Base-by-base conservation (phyloP, 2,329 filamentous ascomycete genomes). In the Epicoccum sorghinum region DNA sequence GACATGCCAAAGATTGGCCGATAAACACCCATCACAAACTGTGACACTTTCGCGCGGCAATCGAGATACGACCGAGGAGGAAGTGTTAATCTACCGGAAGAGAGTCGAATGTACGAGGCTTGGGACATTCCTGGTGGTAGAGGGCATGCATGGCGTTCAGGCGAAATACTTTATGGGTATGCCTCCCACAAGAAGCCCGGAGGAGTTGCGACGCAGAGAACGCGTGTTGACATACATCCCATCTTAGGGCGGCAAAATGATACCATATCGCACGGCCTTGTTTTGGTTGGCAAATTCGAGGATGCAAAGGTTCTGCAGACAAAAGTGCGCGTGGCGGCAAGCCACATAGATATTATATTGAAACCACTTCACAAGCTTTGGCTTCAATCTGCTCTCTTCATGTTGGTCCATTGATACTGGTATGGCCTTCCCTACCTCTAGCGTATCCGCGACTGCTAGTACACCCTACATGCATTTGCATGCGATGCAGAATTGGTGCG, bases 1-100 rank as follows among this genome's bases (percentile, higher is more conserved):
- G 70, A 71, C 38, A 66, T 71, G 7, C 65, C 68, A 48, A 71
- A 67, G 62, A 68, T 71, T 43, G 69, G 67, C 53, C 62, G 69
- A 54, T 69, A 68, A 23, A 22, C 29, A 23, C 36, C 24, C 12
- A 24, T 4, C 25, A 32, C 27, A 6, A 29, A 29, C 27, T 29
- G 27, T 6, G 27, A 29, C 27, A 9, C 13, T 30, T 33, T 22
- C 30, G 51, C 39, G 24, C 42, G 45, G 47, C 25, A 44, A 36
- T 33, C 36, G 40, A 42, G 2, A 46, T 27, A 47, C 52, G 45
- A 47, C 41, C 37, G 47, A 23, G 9, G 43, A 9, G 30, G 41
- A 42, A 23, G 38, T 9, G 25, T 27, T 24, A 30, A 25, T 48
- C 37, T n/a, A 23, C 27, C 18, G 23, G 7, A 32, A 6, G 32